Evolutionary conservation across 306 rosid species (phyloP), one percentile per base, ranked within the genome.

Genomic region (Cicer pinnatifidum): DNA sequence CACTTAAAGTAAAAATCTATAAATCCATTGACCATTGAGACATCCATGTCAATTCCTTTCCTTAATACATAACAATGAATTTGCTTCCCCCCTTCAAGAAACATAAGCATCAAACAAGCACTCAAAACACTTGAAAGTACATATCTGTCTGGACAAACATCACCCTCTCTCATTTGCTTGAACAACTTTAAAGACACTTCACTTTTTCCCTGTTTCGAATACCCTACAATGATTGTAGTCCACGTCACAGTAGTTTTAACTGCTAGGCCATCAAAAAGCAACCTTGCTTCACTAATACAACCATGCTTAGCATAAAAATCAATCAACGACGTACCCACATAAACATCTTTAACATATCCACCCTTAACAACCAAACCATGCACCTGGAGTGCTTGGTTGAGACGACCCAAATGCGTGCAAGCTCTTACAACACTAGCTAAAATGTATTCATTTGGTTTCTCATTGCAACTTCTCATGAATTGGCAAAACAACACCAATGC

Each of bases 1-100:
- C 96, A 89, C 83, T 93, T 93, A 44, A 82, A 63, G 82, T 93
- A 93, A 62, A 88, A 88, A 78, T 91, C 97, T 46, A 89, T 73
- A 12, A 93, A 85, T 70, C 86, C 98, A 82, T 91, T 93, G 66
- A 83, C 71, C 65, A 90, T 73, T 6, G 93, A 89, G 73, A 82
- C 73, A 86, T 93, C 98, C 88, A 84, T 80, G 72, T 78, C 90
- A 9, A 80, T 62, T 54, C 81, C 91, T 68, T 80, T 86, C 83
- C 97, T 89, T 77, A 85, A 71, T 48, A 84, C 81, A 82, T 82
- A 82, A 58, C 90, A 88, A 88, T 93, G 98, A 62, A 93, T 84
- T 85, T 90, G 96, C 86, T 74, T 91, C 50, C 97, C 98, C 3
- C 88, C 91, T 81, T 85, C 83, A 51, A 86, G 79, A 85, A 80